Base-by-base conservation (phyloP, 2,329 filamentous ascomycete genomes). In the Cadophora gregata region DNA sequence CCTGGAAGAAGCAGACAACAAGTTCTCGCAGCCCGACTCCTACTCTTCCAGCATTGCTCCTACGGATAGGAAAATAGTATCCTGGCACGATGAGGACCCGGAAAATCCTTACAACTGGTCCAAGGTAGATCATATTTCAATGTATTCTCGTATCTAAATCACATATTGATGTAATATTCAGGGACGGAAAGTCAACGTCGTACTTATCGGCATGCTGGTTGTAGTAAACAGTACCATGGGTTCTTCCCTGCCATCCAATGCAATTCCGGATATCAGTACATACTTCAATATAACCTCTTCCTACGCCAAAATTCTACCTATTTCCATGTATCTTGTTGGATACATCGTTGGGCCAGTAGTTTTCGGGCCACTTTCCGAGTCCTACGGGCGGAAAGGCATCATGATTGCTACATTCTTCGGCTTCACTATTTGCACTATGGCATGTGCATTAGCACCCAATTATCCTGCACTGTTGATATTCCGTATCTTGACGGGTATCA, bases 191-290 rank as follows among this genome's bases (percentile, higher is more conserved):
- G 70, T 78, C 1, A 78, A 80, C 45, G 81, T 91, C 6, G 74
- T 89, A 1, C 73, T 86, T 29, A 81, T 85, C 0, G 83, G 84
- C 1, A 86, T 88, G 78, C 75, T 85, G 69, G 81, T 84, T 62
- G 88, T 91, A 51, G 81, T 90, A 75, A 92, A 92, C 76, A 88
- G 85, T 29, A 91, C 89, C 10, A 86, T 92, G 78, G 86, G 85
- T 1, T 90, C 86, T 50, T 82, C 88, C 0, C 80, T 92, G 5
- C 87, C 89, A 1, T 86, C 87, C 64, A 89, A 89, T 76, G 86
- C 87, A 16, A 82, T 88, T 1, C 81, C 84, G 2, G 84, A 81
- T 61, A 89, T 91, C 56, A 79, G 83, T 2, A 75, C 78, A 3
- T 81, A 89, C 70, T 92, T 89, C 78, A 74, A 81, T 62, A 78